Evolutionary conservation across 1,284 basidiomycete genomes (phyloP), one percentile per base, ranked within the genome.

Genomic region (Trichosporon sp.): DNA sequence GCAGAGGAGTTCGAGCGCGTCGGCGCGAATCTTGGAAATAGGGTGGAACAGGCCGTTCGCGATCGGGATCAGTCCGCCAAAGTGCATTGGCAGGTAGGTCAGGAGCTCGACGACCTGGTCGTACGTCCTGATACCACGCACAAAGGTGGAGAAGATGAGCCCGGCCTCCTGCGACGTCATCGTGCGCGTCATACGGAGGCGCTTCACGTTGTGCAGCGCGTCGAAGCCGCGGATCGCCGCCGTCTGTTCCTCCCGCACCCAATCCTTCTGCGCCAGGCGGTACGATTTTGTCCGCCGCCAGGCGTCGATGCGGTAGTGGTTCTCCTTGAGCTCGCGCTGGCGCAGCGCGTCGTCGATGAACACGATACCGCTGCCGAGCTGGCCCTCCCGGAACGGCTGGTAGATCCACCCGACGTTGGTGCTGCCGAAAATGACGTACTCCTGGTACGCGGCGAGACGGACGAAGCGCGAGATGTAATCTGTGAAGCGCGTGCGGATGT

Each of bases 21-120:
- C 86, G 38, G 93, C 90, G 40, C 94, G 89, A 32, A 96, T 89
- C 10, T 84, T 80, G 73, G 91, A 88, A 46, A 88, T 88, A 54
- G 93, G 92, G 84, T 98, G 96, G 84, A 98, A 94, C 2, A 98
- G 86, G 1, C 93, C 92, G 81, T 96, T 93, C 26, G 91, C 91
- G 32, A 99, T 85, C 11, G 94, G 92, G 32, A 92, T 85, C 51
- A 98, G 85, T 0, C 96, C 96, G 48, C 94, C 93, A 5, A 88
- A 86, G 77, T 95, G 91, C 1, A 91, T 89, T 5, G 95, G 90
- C 40, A 91, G 83, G 70, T 89, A 86, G 1, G 94, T 89, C 21
- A 98, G 85, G 11, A 98, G 86, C 94, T 98, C 94, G 4, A 93
- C 88, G 2, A 95, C 91, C 84, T 97, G 92, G 68, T 95, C 92